These are phyloP conservation scores for Tolypocladium tropicale DNA, from an alignment of 2,329 filamentous ascomycete species.

Conservation along the genomic window DNA sequence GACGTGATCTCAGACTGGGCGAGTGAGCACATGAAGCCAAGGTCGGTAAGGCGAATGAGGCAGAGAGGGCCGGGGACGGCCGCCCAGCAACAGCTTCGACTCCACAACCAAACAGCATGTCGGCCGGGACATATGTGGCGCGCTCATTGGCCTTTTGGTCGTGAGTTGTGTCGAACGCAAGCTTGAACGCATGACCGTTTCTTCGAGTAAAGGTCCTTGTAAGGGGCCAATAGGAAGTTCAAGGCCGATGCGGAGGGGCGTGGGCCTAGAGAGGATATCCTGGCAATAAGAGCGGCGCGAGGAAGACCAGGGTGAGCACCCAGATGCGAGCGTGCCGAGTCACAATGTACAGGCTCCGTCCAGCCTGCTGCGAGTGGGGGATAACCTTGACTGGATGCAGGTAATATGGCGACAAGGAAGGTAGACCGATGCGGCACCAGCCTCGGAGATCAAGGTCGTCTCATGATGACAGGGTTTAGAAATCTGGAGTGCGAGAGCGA, in stretches of 20 bases:
- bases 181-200: conserved; percentile 44
- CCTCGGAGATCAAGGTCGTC: conserved; percentile 1
- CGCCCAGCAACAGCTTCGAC: not conserved
- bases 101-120: not conserved
- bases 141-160: conserved; percentile 17
- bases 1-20: not conserved
- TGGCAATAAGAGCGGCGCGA: not conserved
- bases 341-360: not conserved
- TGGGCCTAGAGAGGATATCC: conserved; percentile 5
- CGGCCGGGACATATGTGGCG: not conserved
- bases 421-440: conserved; percentile 1
- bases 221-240: conserved; percentile 27
- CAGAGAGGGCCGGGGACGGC: not conserved
- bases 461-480: not conserved
- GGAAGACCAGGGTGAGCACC: not conserved
- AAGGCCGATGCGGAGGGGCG: conserved; percentile 13
- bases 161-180: conserved; percentile 31
- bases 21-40: not conserved
- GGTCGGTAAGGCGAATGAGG: not conserved
- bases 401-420: not conserved
- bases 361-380: not conserved
- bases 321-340: not conserved
- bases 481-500: not conserved
- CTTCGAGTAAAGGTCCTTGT: conserved; percentile 24
- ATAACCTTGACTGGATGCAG: not conserved